Base-by-base conservation (phyloP, 1,284 basidiomycete genomes). In the Ceratobasidium sp. region DNA sequence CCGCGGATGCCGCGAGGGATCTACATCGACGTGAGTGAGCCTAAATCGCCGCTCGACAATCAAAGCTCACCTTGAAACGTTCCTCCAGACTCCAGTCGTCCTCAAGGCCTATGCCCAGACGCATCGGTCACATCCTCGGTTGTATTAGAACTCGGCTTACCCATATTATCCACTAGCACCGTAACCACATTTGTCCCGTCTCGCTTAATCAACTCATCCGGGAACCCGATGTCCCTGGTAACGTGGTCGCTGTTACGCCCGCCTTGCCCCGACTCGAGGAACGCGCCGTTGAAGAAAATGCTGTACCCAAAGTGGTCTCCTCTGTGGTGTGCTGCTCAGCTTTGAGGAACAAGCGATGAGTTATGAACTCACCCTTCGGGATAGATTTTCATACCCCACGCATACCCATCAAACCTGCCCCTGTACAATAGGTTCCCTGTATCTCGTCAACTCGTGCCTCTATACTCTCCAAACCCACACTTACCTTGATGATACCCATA, bases 251-350 rank as follows among this genome's bases (percentile, higher is more conserved):
- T 70, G 18, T 81, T 81, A 18, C 80, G 80, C n/a, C 57, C 41
- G 27, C 86, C 86, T 79, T 86, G 84, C 27, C 84, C 85, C 7
- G 86, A 87, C 10, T 87, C 87, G 4, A 89, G 81, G 83, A 87
- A 88, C 27, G 83, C 82, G 0, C 82, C 82, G 80, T 88, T 88
- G 41, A 88, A 78, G 82, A 86, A 88, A 0, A 83, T 86, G n/a
- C 85, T 86, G 77, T 86, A 87, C 0, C 86, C 87, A 74, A 86
- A 87, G 2, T 85, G 86, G 80, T 83, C 86, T 18, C 87, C 87
- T 16, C 87, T 87, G 64, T 8, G 59, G 46, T 18, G 57, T 6
- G 41, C 67, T 67, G 52, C 66, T 38, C n/a, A 55, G 14, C 27
- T 23, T 16, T 38, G 18, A 18, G 27, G 74, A 65, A 67, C 18